Evolutionary conservation across 306 rosid species (phyloP), one percentile per base, ranked within the genome.

Genomic region (Phaseolus lunatus): DNA sequence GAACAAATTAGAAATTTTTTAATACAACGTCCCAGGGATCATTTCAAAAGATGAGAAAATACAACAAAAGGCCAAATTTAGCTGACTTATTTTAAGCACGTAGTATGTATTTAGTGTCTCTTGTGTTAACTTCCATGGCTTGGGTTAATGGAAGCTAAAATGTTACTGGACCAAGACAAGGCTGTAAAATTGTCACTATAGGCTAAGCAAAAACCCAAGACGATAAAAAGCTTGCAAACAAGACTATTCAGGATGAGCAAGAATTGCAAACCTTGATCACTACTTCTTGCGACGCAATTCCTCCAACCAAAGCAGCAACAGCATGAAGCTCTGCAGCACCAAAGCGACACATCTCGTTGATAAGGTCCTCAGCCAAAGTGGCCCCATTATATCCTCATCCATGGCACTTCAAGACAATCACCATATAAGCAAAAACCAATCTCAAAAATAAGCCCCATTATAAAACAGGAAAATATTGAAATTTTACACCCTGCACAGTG

Each of bases 251-350:
- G 65, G 57, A 67, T 24, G 37, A 67, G 75, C 48, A 31, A 49
- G 70, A 82, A 67, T 35, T 1, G 72, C 80, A 69, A 76, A 92
- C 99, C 97, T 95, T 95, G 83, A 95, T 95, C 71, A 89, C n/a
- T n/a, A n/a, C 93, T 92, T 95, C 99, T 83, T 95, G 97, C 0
- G 99, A 95, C 57, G 97, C 97, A 77, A 92, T 87, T 80, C 99
- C 99, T 75, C 99, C 99, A 39, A 89, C 81, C 85, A 95, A 90
- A 74, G 99, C 97, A 84, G 99, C 93, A 72, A 92, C 94, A 31
- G 88, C 88, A 70, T 95, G 99, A 67, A 95, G 97, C 86, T 95
- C 97, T 0, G 99, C 87, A 26, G 97, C 97, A 77, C 99, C 99
- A 65, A 92, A 95, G 70, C 99, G 93, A 82, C 99, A 92, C 93